Base-by-base conservation (phyloP, 108 stramenopile genomes). In the Cyclostephanos invisitatus region DNA sequence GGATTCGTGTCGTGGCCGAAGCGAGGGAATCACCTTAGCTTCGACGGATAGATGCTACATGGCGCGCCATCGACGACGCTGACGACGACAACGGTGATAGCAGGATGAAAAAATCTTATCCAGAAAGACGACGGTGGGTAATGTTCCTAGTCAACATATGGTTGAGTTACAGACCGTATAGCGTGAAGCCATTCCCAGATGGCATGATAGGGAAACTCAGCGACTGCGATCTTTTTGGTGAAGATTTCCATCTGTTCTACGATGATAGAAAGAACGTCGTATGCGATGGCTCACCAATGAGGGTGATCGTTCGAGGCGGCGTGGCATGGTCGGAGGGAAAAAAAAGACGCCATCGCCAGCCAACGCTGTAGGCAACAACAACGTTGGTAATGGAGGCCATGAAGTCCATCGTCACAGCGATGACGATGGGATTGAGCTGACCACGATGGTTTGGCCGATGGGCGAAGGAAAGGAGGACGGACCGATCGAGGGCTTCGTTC, bases 41-140 rank as follows among this genome's bases (percentile, higher is more conserved):
- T 93, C 66, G 92, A 93, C 72, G 92, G 92, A 4, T 47, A 89
- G 53, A 86, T 65, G 65, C 73, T 93, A 38, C 92, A 93, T 74
- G 92, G 89, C 5, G 88, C 92, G 37, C 89, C 87, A 0, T 68
- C 78, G 15, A 84, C 88, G 0, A 3, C 44, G 12, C 44, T 14
- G 44, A 14, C 44, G 72, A 73, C 32, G 65, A 62, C 15, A 15
- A 15, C 0, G 44, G 3, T 3, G 12, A 2, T 2, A 15, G 14
- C 12, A 77, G 62, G 28, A 59, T 27, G 44, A 61, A 67, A 75
- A 82, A 48, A 40, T 44, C 14, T 22, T 67, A 7, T 47, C 49
- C 59, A 35, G 81, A 25, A n/a, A 77, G 76, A 62, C 76, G 73
- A 44, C 42, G 81, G 20, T 53, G 81, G 14, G 76, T 72, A 0